Evolutionary conservation across 2,329 filamentous ascomycete genomes (phyloP).

Genomic region (Botryotinia narcissicola): DNA sequence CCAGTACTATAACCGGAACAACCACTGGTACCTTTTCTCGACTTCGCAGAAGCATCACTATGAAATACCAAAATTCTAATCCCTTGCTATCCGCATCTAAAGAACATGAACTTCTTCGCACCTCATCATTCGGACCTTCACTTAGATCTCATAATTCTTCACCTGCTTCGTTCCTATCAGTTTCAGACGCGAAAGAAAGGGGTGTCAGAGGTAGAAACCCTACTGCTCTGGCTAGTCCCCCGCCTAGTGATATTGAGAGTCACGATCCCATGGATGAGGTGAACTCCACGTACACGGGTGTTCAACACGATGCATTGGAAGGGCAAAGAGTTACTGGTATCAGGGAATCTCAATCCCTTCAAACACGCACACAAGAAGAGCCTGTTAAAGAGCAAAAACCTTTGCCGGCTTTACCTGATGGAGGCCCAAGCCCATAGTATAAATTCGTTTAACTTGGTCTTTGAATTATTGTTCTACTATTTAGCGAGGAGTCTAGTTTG

Average conservation of each 20-base stretch:
- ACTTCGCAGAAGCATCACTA: conserved; percentile 16
- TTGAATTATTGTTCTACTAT: background rate
- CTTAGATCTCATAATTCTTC: conserved; percentile 11
- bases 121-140: conserved; percentile 12
- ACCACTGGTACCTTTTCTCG: conserved; percentile 17
- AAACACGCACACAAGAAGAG: background rate
- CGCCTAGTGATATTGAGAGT: conserved; percentile 4
- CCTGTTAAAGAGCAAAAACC: background rate
- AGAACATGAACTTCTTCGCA: conserved; percentile 14
- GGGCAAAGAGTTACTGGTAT: background rate
- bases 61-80: conserved; percentile 9
- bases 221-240: conserved; percentile 2
- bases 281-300: background rate
- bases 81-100: conserved; percentile 6
- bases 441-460: background rate
- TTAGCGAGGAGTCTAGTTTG: conserved; percentile 14
- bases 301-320: background rate
- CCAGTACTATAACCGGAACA: background rate
- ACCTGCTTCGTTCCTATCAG: conserved; percentile 8
- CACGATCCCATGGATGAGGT: conserved; percentile 11
- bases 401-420: conserved; percentile 9
- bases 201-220: background rate
- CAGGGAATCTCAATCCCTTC: background rate
- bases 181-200: conserved; percentile 7
- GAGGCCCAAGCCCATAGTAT: background rate